Evolutionary conservation across 139 green algal species (phyloP), one percentile per base, ranked within the genome.

Genomic region (Ettlia oleoabundans): DNA sequence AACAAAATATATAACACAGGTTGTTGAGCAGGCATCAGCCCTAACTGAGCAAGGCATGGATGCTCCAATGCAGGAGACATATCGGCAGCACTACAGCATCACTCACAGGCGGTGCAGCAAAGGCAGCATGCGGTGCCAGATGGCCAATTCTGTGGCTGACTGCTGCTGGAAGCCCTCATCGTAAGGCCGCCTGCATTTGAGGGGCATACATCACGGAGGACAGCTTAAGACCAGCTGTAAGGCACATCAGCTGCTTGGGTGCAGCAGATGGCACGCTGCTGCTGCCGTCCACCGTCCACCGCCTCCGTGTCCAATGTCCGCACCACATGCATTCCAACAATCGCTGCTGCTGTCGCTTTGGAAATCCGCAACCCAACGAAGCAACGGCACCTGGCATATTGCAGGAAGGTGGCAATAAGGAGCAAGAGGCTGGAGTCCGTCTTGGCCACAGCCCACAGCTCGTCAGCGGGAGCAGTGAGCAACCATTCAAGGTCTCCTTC

Each of bases 101-200:
- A 81, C 80, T 81, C 73, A 85, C 82, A 83, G 41, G 63, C 62
- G 76, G 40, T 76, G 69, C 55, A 86, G 41, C 24, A 86, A 73
- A 7, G 82, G 43, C 22, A 72, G 58, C 53, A 81, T 74, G 28
- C 38, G 58, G 15, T 72, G 58, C 73, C 82, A 86, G 30, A 83
- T n/a, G 2, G 41, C 30, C 26, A 66, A 33, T 63, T 71, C 73
- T 4, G 63, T 70, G 43, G 52, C 41, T 33, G 77, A 65, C 30
- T 63, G 74, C 70, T 78, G 30, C 15, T 64, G 52, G 41, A 37
- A 64, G 51, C 63, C 76, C n/a, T 67, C 70, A 33, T 88, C 84
- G 55, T 71, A 83, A 1, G 84, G 84, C 4, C 84, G 68, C 33
- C 68, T 83, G 78, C 65, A 68, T 24, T n/a, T 32, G 71, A 33